Conservation (phyloP, 176 grass and related monocot genomes). For the Oryza punctata region DNA sequence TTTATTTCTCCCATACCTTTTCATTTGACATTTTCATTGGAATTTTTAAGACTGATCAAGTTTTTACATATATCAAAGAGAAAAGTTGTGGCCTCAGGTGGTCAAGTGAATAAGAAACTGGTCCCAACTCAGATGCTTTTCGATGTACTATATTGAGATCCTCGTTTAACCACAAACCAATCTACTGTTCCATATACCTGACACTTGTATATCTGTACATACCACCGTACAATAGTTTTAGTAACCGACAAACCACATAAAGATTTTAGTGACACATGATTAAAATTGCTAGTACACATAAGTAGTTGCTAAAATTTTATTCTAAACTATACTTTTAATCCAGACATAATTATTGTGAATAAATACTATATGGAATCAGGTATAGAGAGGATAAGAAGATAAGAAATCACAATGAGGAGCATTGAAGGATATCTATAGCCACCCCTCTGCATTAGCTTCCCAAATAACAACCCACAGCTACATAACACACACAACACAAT, state of each 20-base stretch:
- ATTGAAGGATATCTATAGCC: too few relatives aligned
- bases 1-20: background rate
- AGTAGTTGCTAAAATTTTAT: background rate
- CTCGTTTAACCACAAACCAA: background rate
- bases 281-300: background rate
- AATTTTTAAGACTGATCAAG: background rate
- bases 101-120: background rate
- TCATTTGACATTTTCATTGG: background rate
- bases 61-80: background rate
- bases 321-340: background rate
- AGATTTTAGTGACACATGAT: background rate
- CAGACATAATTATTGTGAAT: background rate
- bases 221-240: background rate
- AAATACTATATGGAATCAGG: background rate
- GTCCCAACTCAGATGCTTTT: background rate
- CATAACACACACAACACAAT: background rate
- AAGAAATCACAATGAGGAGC: background rate
- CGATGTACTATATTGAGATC: background rate
- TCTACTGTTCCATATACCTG: background rate
- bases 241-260: background rate
- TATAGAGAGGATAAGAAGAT: background rate
- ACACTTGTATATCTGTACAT: background rate
- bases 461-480: background rate
- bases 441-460: background rate
- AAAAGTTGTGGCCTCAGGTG: background rate